phyloP scores from a whole-genome alignment of 2,329 filamentous ascomycete species.

The Macroventuria anomochaeta region DNA sequence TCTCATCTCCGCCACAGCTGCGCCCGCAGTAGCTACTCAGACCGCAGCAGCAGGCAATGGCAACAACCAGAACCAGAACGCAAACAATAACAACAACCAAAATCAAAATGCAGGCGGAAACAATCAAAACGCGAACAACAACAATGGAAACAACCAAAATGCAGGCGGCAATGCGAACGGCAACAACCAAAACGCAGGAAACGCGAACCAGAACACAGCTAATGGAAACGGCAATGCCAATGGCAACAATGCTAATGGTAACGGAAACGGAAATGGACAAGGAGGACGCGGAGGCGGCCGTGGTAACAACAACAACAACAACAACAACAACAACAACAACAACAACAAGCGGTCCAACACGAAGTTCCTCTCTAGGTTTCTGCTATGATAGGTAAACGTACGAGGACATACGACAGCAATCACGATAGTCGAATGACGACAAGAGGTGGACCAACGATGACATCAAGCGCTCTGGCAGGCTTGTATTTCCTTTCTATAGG shows the following conservation, averaged over 20 bases:
- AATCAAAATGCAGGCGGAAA: conserved; percentile 10
- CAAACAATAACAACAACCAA: conserved; percentile 1
- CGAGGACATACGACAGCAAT: neutral
- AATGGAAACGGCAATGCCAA: conserved; percentile 18
- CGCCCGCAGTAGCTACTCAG: conserved; percentile 5
- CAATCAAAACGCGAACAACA: neutral
- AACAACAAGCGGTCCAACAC: conserved; percentile 11
- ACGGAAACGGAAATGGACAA: conserved; percentile 17
- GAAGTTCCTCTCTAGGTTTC: conserved; percentile 11
- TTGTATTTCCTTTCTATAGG: conserved; percentile 1
- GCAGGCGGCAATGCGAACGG: neutral
- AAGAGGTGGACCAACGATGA: neutral
- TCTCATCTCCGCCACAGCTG: conserved; percentile 23
- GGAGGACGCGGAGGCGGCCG: conserved; percentile 15
- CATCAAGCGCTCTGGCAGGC: conserved; percentile 9
- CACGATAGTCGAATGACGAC: neutral
- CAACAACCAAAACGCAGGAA: conserved; percentile 5
- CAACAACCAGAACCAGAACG: conserved; percentile 21
- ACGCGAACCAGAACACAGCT: neutral
- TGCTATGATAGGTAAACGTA: neutral
- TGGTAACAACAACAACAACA: conserved; percentile 9
- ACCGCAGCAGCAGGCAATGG: conserved; percentile 2
- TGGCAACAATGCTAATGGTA: conserved; percentile 16
- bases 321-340: conserved; percentile 11
- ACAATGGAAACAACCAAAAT: conserved; percentile 11